Base-by-base conservation (phyloP, 495 filamentous ascomycete species). In the Aspergillus indologenus region DNA sequence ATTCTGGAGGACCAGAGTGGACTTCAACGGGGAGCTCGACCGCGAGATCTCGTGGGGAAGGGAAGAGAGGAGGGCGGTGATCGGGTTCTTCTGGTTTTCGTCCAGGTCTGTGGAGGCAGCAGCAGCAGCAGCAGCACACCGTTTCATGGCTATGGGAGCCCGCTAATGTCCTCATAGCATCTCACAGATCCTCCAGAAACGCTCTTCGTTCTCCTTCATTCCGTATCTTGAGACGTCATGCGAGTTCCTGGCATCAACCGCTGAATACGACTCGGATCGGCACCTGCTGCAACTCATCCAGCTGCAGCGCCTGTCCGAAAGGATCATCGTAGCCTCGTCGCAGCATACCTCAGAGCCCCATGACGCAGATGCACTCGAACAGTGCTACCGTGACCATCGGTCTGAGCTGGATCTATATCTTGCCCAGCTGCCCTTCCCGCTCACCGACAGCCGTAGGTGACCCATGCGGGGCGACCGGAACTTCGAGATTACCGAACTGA, bases 71-170 rank as follows among this genome's bases (percentile, higher is more conserved):
- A 56, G 67, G 24, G 67, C 67, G 21, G 47, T 62, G 8, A 57
- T 65, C 18, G 67, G 67, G 29, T 67, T 57, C 24, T 69, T 63
- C 20, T 61, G 61, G 40, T 40, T 69, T 8, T 61, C 61, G n/a
- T 66, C 66, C 26, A 29, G 57, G 66, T 60, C 44, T 57, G 63
- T 40, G 14, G 23, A n/a, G 14, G 3, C 26, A 22, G n/a, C n/a
- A n/a, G n/a, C n/a, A n/a, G n/a, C n/a, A n/a, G n/a, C n/a, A n/a
- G n/a, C n/a, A n/a, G n/a, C n/a, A n/a, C n/a, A n/a, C n/a, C n/a
- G n/a, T n/a, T n/a, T n/a, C n/a, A n/a, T n/a, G n/a, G n/a, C n/a
- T n/a, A n/a, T n/a, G n/a, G n/a, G n/a, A n/a, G n/a, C n/a, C n/a
- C n/a, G n/a, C 24, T 23, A 14, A 60, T 45, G 4, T 47, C 7